A percentile compares a stretch with the other conserved stretches of the same genome.
phyloP scores from a whole-genome alignment of 805 yeast species.

The Lipomyces orientalis region DNA sequence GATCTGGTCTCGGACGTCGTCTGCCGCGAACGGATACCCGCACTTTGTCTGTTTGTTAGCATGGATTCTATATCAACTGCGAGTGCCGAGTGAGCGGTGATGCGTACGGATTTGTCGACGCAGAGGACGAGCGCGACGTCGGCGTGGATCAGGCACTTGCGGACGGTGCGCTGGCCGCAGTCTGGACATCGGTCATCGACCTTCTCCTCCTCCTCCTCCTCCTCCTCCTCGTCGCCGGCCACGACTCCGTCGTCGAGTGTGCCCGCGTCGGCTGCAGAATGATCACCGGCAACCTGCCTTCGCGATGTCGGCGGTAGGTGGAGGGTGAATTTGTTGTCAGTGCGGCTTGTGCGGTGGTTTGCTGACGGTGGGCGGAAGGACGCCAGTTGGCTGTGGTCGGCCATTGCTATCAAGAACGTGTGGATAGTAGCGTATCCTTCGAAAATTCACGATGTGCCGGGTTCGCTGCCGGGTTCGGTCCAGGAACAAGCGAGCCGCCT shows the following conservation, averaged over 20 bases:
- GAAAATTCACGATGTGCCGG: too few relatives aligned
- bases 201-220: background rate
- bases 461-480: too few relatives aligned
- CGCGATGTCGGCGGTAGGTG: slow-evolving; percentile 6
- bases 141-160: slow-evolving; percentile 21
- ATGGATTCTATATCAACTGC: too few relatives aligned
- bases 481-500: too few relatives aligned
- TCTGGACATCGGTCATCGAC: slow-evolving; percentile 14
- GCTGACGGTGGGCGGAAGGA: background rate
- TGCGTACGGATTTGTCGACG: slow-evolving; percentile 13
- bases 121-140: slow-evolving; percentile 20
- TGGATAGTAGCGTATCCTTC: too few relatives aligned
- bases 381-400: background rate
- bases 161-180: slow-evolving; percentile 18
- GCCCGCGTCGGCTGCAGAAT: background rate
- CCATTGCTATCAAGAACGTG: background rate
- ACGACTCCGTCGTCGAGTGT: background rate
- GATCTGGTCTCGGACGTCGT: background rate
- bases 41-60: slow-evolving; percentile 10
- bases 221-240: background rate
- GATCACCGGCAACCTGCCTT: background rate
- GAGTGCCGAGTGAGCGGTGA: background rate
- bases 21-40: slow-evolving; percentile 22
- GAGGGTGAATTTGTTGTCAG: background rate
- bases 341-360: background rate